These are phyloP conservation scores for Lupinus albus DNA, from an alignment of 306 rosid species.

Conservation along the genomic window DNA sequence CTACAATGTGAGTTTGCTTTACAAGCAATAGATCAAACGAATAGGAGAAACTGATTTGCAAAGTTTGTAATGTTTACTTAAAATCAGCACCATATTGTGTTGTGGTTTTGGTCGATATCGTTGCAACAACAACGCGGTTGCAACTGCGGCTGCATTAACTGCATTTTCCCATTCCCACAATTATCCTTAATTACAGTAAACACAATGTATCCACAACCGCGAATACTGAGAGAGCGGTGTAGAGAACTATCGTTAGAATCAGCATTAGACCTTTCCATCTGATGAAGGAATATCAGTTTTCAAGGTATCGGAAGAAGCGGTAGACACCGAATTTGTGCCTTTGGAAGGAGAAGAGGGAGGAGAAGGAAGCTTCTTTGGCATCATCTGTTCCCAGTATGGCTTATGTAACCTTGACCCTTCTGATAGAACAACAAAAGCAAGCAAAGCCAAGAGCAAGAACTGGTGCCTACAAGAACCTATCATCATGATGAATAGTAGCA, in stretches of 20 bases:
- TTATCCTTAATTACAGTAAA: no score
- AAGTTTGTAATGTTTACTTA: constrained; percentile 34
- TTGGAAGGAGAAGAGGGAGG: constrained; percentile 75
- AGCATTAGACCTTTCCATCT: constrained; percentile 59
- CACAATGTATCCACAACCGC: no score
- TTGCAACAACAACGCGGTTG: no score
- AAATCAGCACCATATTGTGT: constrained; percentile 4
- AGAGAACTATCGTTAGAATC: neutral
- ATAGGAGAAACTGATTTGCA: constrained; percentile 11
- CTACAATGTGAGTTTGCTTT: constrained; percentile 42
- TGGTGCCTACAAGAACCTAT: constrained; percentile 53
- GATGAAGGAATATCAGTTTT: constrained; percentile 45
- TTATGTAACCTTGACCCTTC: constrained; percentile 65
- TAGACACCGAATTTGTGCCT: constrained; percentile 57
- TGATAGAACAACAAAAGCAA: constrained; percentile 50
- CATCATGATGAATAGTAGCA: constrained; percentile 40
- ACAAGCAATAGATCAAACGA: constrained; percentile 26
- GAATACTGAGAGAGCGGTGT: constrained; percentile 30
- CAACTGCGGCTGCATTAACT: no score
- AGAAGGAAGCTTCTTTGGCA: constrained; percentile 82
- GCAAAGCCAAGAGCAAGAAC: constrained; percentile 55
- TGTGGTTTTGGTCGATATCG: no score
- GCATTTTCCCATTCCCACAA: no score
- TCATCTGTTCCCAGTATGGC: constrained; percentile 64
- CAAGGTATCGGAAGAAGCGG: constrained; percentile 46